Percentiles rank a stretch among this genome's conserved stretches.
phyloP scores from a whole-genome alignment of 2,329 filamentous ascomycete species.

The Ophiostoma quercus region DNA sequence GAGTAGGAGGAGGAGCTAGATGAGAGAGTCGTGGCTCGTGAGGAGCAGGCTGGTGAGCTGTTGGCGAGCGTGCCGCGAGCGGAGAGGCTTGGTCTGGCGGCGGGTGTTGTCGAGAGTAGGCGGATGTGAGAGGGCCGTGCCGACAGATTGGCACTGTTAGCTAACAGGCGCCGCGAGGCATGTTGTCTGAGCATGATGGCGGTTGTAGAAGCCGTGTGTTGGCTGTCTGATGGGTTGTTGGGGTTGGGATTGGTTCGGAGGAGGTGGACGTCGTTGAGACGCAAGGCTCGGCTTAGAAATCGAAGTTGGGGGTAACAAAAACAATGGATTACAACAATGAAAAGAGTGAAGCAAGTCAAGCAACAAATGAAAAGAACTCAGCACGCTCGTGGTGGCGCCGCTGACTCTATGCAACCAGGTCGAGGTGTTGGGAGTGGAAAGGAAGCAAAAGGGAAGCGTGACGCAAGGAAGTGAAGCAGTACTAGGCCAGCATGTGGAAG shows the following conservation, averaged over 20 bases:
- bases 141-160: slow-evolving; percentile 13
- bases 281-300: slow-evolving; percentile 21
- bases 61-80: neutral
- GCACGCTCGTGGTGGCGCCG: slow-evolving; percentile 17
- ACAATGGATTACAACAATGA: neutral
- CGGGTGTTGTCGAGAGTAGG: slow-evolving; percentile 18
- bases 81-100: slow-evolving; percentile 13
- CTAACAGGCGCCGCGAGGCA: slow-evolving; percentile 26
- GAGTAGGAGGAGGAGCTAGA: neutral
- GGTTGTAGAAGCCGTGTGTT: neutral
- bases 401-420: neutral
- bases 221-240: neutral
- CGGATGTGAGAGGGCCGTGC: slow-evolving; percentile 18
- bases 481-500: slow-evolving; percentile 18
- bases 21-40: slow-evolving; percentile 2
- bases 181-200: slow-evolving; percentile 28
- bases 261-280: slow-evolving; percentile 2
- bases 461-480: no score
- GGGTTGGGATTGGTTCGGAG: neutral
- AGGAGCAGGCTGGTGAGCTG: neutral
- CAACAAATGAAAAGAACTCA: neutral
- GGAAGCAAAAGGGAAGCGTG: neutral
- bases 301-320: neutral
- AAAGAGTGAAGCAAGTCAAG: neutral
- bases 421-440: neutral